Base-by-base conservation (phyloP, 2,329 filamentous ascomycete species). In the Metarhizium rileyi region DNA sequence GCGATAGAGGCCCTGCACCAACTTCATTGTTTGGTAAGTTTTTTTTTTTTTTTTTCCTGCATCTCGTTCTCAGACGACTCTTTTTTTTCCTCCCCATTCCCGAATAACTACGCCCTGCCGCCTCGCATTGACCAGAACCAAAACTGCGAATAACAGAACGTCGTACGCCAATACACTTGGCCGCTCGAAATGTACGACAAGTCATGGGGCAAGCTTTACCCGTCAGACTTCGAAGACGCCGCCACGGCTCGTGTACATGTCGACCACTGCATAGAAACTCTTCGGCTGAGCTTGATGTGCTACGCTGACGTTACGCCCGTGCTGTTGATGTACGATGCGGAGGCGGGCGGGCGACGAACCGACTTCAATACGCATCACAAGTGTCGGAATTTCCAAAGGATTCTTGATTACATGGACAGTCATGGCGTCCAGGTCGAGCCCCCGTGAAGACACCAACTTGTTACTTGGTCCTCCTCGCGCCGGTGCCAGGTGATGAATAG, bases 251-350 rank as follows among this genome's bases (percentile, higher is more conserved):
- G 46, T 36, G 40, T 33, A 18, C 46, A 48, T 22, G 46, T 42
- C 26, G 46, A 48, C 28, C 46, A 48, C 46, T 48, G 46, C 38
- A 42, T 48, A 8, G 46, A 48, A n/a, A 48, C 46, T 5, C 36
- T 48, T 38, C 46, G 46, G 8, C 46, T 48, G n/a, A 42, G 46
- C 25, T n/a, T 48, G 14, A 48, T 48, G 46, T 48, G 46, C 26
- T 48, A 48, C n/a, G 38, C 36, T 5, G 46, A 48, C 26, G 40
- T 48, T n/a, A 48, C 46, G n/a, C 46, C 46, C 8, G 46, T 41
- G 6, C 18, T 48, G 20, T 20, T 48, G 10, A 38, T 14, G 14
- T 23, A 33, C n/a, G 26, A 48, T n/a, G 4, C 4, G 1, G 8
- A 5, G 20, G 16, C 36, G 16, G 38, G 25, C 18, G 33, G n/a